These are phyloP conservation scores for Protostelium mycophagum DNA, from an alignment of 78 protist species.

Conservation along the genomic window DNA sequence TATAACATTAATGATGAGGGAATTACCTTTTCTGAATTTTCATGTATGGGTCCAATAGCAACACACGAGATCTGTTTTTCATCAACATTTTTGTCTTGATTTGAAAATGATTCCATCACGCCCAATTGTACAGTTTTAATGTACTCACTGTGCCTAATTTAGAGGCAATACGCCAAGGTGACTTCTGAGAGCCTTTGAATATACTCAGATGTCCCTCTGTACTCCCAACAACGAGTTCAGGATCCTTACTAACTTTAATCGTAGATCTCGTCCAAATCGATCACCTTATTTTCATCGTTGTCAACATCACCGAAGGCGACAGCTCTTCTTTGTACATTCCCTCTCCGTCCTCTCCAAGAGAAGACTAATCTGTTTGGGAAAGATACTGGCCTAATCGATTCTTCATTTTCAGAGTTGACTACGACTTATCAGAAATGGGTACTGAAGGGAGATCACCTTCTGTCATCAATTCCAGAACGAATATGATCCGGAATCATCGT, in stretches of 20 bases:
- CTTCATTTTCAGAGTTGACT: too few relatives aligned
- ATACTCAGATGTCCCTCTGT: neutral
- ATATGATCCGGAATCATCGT: too few relatives aligned
- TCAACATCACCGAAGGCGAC: neutral
- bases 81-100: too few relatives aligned
- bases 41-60: neutral
- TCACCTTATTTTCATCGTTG: neutral
- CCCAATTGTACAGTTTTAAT: too few relatives aligned
- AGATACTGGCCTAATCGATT: too few relatives aligned
- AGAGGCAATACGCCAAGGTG: neutral
- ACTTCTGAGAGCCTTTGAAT: neutral
- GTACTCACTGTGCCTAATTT: neutral
- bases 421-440: too few relatives aligned
- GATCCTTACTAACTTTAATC: neutral
- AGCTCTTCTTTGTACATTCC: neutral
- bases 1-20: neutral
- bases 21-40: neutral
- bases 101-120: too few relatives aligned
- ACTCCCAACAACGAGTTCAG: neutral
- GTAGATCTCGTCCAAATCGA: neutral
- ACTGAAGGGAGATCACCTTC: too few relatives aligned
- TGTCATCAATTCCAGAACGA: too few relatives aligned
- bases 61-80: neutral
- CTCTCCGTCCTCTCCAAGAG: neutral
- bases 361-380: neutral